Evolutionary conservation across 768 basidiomycete species (phyloP), one percentile per base, ranked within the genome.

Genomic region (Suillus brevipes): DNA sequence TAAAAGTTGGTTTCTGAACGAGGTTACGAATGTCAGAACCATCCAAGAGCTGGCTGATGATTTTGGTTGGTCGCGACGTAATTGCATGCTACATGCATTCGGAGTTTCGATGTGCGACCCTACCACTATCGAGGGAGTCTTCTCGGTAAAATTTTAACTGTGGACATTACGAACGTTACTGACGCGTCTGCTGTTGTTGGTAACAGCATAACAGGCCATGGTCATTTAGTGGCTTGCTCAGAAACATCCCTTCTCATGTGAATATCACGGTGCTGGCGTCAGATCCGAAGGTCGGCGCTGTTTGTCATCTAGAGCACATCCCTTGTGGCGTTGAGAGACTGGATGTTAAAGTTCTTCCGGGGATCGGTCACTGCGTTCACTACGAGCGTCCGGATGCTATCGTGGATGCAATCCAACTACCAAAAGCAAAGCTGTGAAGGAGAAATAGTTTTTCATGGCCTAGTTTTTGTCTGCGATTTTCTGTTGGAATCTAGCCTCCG

Each of bases 291-390:
- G 18, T 61, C 8, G 7, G 42, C 9, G 7, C 52, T 1, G 0
- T 64, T 8, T 64, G 65, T 25, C 1, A 7, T 1, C 40, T 65
- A 5, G 64, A 71, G 12, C 56, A 71, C 6, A 7, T 75, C 37
- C 42, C 43, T 13, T 58, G 62, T 18, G 14, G 28, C 1, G 57
- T 70, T 16, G 20, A 58, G 37, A 38, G 37, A 25, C 6, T 58
- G 37, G 2, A 18, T 58, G 37, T 25, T 16, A 58, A 6, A 12
- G 25, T 63, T 9, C 61, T 75, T 1, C 64, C 67, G 0, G 70
- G 72, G 0, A 66, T 68, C 2, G 65, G 66, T 1, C 75, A 75
- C 52, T 75, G 68, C 67, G 68, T 76, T 28, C 73, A 74, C n/a
- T 64, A 23, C 20, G 74, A 76, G 37, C 62, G 67, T 31, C 73